Base-by-base conservation (phyloP, 345 rosid genomes). In the Acer yangbiense region DNA sequence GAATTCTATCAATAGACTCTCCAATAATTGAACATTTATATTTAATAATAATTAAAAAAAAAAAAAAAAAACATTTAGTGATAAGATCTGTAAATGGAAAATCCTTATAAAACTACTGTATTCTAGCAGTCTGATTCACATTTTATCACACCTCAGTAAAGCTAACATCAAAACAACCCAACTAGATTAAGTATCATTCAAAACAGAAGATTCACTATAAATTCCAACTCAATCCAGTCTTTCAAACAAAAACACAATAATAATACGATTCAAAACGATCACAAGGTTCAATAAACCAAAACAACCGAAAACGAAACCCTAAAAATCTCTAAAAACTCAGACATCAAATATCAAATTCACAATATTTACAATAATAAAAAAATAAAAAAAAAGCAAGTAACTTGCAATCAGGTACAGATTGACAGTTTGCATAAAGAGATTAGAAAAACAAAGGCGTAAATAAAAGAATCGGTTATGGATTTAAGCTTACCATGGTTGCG, bases 401-500 rank as follows among this genome's bases (percentile, higher is more conserved):
- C 17, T 5, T 21, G 21, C 67, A 21, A 60, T 70, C 61, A 7
- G 21, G 12, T 9, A n/a, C 29, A 73, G 64, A 73, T 11, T 23
- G 21, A 17, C 23, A 13, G 43, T 61, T 44, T 16, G 4, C 12
- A 8, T 1, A 21, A 4, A 35, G 7, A 72, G 35, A 41, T 60
- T 41, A 9, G 23, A 48, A 10, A 4, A 35, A 35, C 39, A 35
- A 35, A 74, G 0, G 6, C 50, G 39, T 0, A n/a, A 29, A 32
- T 18, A 9, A 65, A 75, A 7, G 8, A 7, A 18, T 17, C 16
- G 58, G 32, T n/a, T 0, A 27, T 18, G 65, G 55, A 41, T 17
- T 21, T 11, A n/a, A 3, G 20, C 77, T 72, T 77, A 83, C 86
- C 86, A 83, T 83, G 79, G 81, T 73, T 41, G 74, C 76, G 35